Evolutionary conservation across 768 basidiomycete species (phyloP), one percentile per base, ranked within the genome.

Genomic region (Lactarius indigo): DNA sequence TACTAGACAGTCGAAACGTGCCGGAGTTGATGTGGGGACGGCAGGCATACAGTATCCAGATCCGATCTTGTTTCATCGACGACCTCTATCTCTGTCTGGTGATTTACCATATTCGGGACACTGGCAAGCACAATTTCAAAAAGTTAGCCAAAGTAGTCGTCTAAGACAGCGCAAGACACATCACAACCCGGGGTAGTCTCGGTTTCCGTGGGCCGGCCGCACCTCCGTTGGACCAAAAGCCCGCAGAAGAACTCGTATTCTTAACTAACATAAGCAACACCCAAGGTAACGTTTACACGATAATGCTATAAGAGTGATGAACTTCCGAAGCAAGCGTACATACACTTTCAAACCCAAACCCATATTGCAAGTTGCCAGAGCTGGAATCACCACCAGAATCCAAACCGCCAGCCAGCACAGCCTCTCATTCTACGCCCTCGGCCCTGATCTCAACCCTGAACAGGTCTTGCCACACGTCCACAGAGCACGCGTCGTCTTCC

Each of bases 401-500:
- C 20, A 42, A 35, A 56, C 31, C 8, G 15, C 30, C 28, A n/a
- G 7, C 23, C 28, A 57, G 26, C 42, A 47, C 30, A 18, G 12
- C 6, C 20, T 31, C 42, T 57, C 44, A 41, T 50, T 26, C 23
- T 52, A 26, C 10, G 13, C 12, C 56, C 57, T 66, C 59, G 28
- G 30, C 9, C n/a, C 47, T 42, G 20, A 67, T 44, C 33, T 67
- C 66, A 4, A 67, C 50, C 37, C 57, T 50, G 57, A 67, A 67
- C 5, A 67, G 8, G 13, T 61, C 66, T 13, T 63, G 50, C 66
- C 66, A 67, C 13, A 67, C 66, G 8, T 67, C 66, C 13, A 67
- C 61, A 13, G 66, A 52, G 41, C 66, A 67, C n/a, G 47, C 61
- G 6, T 54, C 66, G 13, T 52, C 47, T 1, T 44, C 44, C 0